Percentiles rank a stretch among this genome's conserved stretches.
Conservation (phyloP, 2,329 filamentous ascomycete genomes). For the Trichoderma pleuroti region DNA sequence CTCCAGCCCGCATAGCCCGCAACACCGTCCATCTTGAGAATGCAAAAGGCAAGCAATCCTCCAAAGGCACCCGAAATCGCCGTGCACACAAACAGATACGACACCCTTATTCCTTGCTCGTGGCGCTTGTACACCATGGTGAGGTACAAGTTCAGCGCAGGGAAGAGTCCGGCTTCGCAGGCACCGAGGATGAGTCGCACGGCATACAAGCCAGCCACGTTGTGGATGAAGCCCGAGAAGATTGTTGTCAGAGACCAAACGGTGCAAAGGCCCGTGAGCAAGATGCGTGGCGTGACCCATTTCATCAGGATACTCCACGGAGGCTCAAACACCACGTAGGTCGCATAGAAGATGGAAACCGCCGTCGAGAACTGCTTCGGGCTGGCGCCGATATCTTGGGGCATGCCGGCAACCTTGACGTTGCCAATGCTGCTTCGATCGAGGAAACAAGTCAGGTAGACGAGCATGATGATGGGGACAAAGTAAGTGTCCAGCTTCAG, state of each 20-base stretch:
- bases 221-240: conserved; percentile 31
- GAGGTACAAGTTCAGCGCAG: conserved; percentile 28
- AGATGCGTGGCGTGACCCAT: conserved; percentile 31
- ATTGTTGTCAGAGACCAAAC: conserved; percentile 30
- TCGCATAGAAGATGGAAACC: conserved; percentile 33
- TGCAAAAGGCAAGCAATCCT: conserved; percentile 45
- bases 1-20: conserved; percentile 45
- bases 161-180: conserved; percentile 28
- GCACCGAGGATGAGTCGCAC: conserved; percentile 27
- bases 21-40: conserved; percentile 45
- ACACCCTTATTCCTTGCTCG: conserved; percentile 53
- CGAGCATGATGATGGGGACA: conserved; percentile 48
- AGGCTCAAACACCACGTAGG: conserved; percentile 32
- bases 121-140: conserved; percentile 40
- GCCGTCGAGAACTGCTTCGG: conserved; percentile 32
- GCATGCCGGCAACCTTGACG: conserved; percentile 34
- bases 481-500: conserved; percentile 33
- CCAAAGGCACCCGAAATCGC: conserved; percentile 45
- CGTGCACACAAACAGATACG: conserved; percentile 46
- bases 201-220: conserved; percentile 27
- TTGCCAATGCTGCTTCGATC: conserved; percentile 51
- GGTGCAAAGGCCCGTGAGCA: conserved; percentile 28
- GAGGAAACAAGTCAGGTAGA: conserved; percentile 53
- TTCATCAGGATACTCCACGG: conserved; percentile 34
- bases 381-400: conserved; percentile 32